Evolutionary conservation across 192 early-diverging fungal genomes (phyloP).

Genomic region (Coemansia sp.): DNA sequence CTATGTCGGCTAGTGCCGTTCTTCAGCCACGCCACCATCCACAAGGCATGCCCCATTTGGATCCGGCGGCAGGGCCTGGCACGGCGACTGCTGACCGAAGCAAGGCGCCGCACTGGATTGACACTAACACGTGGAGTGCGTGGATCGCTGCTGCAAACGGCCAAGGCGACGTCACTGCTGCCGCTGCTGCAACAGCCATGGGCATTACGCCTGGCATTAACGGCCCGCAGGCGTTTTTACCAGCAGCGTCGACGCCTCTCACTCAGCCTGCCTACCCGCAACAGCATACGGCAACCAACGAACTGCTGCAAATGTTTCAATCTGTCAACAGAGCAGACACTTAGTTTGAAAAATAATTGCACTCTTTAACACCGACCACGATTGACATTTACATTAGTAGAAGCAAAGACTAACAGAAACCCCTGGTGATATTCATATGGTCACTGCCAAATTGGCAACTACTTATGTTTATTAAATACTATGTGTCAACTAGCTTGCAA

Average conservation of each 20-base stretch:
- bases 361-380: too few species aligned
- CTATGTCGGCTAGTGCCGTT: constrained; percentile 1
- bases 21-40: constrained; percentile 10
- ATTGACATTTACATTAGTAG: too few species aligned
- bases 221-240: constrained; percentile 32
- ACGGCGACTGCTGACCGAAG: constrained; percentile 6
- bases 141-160: constrained; percentile 53
- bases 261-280: constrained; percentile 8
- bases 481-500: too few species aligned
- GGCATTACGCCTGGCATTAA: constrained; percentile 46
- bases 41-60: constrained; percentile 1
- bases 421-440: too few species aligned
- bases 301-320: constrained; percentile 46
- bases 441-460: too few species aligned
- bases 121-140: constrained; percentile 30
- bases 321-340: constrained; percentile 18
- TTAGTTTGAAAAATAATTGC: background rate
- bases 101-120: constrained; percentile 49
- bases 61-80: background rate
- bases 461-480: too few species aligned
- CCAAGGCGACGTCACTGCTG: constrained; percentile 21
- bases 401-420: too few species aligned
- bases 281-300: constrained; percentile 26
- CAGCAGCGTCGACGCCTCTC: constrained; percentile 2
- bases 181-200: constrained; percentile 45